A percentile compares a stretch with the other conserved stretches of the same genome.
These are phyloP conservation scores for Zostera marina DNA, from an alignment of 116 monocot genomes.

Conservation along the genomic window DNA sequence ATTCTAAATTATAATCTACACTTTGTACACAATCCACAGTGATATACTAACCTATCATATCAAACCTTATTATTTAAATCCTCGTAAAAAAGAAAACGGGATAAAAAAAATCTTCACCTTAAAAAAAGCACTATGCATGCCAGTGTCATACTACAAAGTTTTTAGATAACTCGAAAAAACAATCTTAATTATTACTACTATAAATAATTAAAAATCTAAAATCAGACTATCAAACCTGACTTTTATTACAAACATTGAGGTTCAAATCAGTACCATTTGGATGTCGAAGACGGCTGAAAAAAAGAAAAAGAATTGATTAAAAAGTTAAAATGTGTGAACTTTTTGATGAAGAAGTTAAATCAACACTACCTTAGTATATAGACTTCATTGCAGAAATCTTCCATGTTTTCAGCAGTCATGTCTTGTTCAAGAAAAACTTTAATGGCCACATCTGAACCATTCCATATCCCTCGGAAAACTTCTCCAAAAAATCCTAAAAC, in stretches of 20 bases:
- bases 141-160: no score
- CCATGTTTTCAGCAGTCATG: constrained; percentile 89
- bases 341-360: neutral
- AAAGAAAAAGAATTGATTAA: neutral
- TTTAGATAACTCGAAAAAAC: no score
- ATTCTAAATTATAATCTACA: no score
- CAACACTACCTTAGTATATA: constrained; percentile 67
- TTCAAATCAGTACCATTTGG: constrained; percentile 68
- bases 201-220: neutral
- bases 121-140: no score
- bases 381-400: constrained; percentile 97
- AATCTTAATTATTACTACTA: neutral
- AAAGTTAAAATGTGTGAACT: neutral
- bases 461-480: constrained; percentile 98
- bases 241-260: neutral
- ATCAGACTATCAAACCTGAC: neutral
- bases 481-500: constrained; percentile 87
- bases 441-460: constrained; percentile 97
- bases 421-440: constrained; percentile 97
- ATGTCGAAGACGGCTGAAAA: constrained; percentile 96
- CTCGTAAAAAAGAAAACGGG: no score
- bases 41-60: no score
- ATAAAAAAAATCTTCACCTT: no score
- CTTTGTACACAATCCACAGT: no score
- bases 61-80: no score